phyloP scores from a whole-genome alignment of 306 rosid genomes.

The Fragaria iinumae region DNA sequence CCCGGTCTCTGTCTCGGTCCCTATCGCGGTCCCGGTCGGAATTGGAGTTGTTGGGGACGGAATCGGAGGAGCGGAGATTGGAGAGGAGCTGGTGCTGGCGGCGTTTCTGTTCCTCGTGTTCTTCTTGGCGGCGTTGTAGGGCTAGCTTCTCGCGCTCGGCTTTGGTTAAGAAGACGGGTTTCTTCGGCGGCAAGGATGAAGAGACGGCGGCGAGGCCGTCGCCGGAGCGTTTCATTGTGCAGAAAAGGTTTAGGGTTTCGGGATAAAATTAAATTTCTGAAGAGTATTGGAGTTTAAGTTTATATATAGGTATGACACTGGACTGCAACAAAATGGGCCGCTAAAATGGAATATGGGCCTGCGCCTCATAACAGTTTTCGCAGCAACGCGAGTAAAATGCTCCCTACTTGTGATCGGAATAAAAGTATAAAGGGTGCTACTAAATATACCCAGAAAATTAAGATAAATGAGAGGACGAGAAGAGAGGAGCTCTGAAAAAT shows the following conservation, averaged over 20 bases:
- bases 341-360: too few species aligned
- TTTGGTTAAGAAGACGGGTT: not conserved
- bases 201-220: not conserved
- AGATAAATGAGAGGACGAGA: too few species aligned
- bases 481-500: too few species aligned
- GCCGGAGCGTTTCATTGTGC: not conserved
- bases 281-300: too few species aligned
- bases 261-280: not conserved
- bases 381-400: too few species aligned
- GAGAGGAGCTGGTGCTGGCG: not conserved
- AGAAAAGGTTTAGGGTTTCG: not conserved
- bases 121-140: slow-evolving; percentile 1
- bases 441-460: too few species aligned
- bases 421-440: too few species aligned
- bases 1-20: slow-evolving; percentile 43
- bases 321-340: too few species aligned
- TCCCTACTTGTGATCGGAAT: too few species aligned
- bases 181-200: not conserved
- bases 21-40: slow-evolving; percentile 39
- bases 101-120: slow-evolving; percentile 3
- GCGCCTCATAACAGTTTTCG: too few species aligned
- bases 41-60: not conserved
- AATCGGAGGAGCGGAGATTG: not conserved
- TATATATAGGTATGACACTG: too few species aligned
- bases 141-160: not conserved